Conservation (phyloP, 441 rosid species). For the Populus hybrid region DNA sequence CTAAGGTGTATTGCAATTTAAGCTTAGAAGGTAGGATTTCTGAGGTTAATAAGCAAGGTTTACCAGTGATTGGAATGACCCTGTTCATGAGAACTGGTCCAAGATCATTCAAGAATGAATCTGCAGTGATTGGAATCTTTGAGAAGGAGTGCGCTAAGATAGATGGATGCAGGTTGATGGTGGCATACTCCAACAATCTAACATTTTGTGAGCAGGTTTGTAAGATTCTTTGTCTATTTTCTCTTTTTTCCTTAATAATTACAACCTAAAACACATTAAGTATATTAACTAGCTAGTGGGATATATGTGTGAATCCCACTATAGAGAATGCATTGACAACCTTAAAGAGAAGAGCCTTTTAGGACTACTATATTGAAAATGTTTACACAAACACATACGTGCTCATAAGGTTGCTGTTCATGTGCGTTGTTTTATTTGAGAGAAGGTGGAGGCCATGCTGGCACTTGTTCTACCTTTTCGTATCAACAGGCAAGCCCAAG, state of each 20-base stretch:
- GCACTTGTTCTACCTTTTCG: too few relatives aligned
- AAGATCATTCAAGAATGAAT: constrained; percentile 63
- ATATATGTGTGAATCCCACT: background rate
- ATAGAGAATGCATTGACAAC: background rate
- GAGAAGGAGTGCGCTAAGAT: constrained; percentile 47
- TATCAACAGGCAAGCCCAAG: background rate
- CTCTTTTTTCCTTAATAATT: background rate
- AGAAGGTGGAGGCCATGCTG: too few relatives aligned
- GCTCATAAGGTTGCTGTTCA: background rate
- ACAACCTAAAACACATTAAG: background rate
- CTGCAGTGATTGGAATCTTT: constrained; percentile 40
- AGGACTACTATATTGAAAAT: background rate
- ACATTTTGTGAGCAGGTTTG: constrained; percentile 64
- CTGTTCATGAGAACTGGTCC: constrained; percentile 60
- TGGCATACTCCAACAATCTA: constrained; percentile 57
- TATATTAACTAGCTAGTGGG: background rate
- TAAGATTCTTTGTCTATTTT: background rate
- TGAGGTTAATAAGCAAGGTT: background rate
- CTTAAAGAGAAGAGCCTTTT: background rate
- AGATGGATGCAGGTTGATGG: constrained; percentile 47
- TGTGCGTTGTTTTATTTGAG: too few relatives aligned
- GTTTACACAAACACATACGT: background rate
- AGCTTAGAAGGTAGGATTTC: constrained; percentile 16
- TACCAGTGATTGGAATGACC: constrained; percentile 46
- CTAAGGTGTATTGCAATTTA: constrained; percentile 46